Base-by-base conservation (phyloP, 495 filamentous ascomycete species). In the Clavariopsis aquatica region DNA sequence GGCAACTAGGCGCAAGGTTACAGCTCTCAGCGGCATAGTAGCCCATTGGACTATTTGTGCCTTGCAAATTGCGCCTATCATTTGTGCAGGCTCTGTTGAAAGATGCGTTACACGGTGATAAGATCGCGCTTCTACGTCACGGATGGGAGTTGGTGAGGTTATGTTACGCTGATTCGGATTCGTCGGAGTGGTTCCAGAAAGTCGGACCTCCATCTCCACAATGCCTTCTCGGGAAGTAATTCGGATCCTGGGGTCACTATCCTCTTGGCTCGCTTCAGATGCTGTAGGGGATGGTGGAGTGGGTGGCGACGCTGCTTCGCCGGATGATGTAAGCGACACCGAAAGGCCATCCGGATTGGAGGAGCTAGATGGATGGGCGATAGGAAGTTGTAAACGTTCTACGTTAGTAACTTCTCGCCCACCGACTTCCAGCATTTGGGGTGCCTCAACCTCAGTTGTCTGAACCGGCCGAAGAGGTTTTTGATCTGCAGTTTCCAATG, bases 181-280 rank as follows among this genome's bases (percentile, higher is more conserved):
- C 28, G 36, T 9, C 5, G 57, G 28, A 51, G 52, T 27, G 7
- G 54, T 15, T 4, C 27, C 56, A 29, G 52, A 27, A 12, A 70
- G 46, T 20, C 62, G 62, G 15, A 70, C 67, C 57, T 70, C 67
- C 52, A 70, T 59, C 36, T 70, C 62, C 9, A 70, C 67, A 28
- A 66, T 66, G 6, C 67, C 67, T 13, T 66, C 67, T 51, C 67
- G 56, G n/a, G 62, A 66, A 8, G 63, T 70, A 46, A 70, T 70
- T 26, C 67, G 67, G 31, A 70, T 65, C 13, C 57, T 53, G 53
- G 67, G 67, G 26, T 70, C 62, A 36, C 57, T 52, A 7, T 49
- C 62, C 19, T 66, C 36, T 31, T 53, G 57, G 41, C 63, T 66
- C 38, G 57, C 38, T 62, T 65, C 34, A n/a, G 62, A 65, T 7